Conservation (phyloP, 768 basidiomycete species). For the Boletus vermiculosoides region DNA sequence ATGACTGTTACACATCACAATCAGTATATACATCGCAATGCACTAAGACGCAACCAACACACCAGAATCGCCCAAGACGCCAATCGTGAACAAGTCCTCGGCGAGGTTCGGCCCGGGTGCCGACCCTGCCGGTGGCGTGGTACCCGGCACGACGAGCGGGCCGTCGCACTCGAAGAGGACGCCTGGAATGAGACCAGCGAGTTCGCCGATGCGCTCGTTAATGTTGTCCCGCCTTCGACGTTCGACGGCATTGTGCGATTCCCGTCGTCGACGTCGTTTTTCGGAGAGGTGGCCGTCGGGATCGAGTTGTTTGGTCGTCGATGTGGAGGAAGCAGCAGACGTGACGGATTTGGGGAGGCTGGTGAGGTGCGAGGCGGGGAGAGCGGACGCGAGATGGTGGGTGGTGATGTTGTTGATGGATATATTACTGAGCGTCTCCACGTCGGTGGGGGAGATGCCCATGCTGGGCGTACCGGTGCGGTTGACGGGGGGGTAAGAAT, state of each 20-base stretch:
- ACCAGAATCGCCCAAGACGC: conserved; percentile 24
- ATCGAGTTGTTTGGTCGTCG: conserved; percentile 12
- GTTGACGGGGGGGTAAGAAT: conserved; percentile 18
- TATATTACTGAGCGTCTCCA: conserved; percentile 22
- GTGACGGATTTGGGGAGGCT: conserved; percentile 14
- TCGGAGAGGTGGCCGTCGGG: conserved; percentile 57
- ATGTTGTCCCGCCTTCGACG: conserved; percentile 86
- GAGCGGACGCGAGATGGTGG: conserved; percentile 23
- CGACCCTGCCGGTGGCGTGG: conserved; percentile 12
- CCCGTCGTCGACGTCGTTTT: conserved; percentile 76
- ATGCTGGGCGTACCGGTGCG: conserved; percentile 19
- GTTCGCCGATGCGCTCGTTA: conserved; percentile 91
- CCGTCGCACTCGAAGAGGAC: conserved; percentile 67
- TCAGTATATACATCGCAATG: background rate
- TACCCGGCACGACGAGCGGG: conserved; percentile 18
- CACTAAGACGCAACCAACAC: background rate
- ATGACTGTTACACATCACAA: conserved; percentile 8
- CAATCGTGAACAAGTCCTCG: conserved; percentile 24
- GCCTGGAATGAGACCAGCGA: conserved; percentile 86
- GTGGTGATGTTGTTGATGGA: conserved; percentile 18
- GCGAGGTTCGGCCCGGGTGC: conserved; percentile 8
- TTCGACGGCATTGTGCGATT: conserved; percentile 93
- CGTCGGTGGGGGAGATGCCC: conserved; percentile 29
- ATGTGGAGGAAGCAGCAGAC: conserved; percentile 5
- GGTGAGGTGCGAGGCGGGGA: conserved; percentile 13